These are phyloP conservation scores for Magnusiomyces paraingens DNA, from an alignment of 1,139 yeast genomes.

Conservation along the genomic window DNA sequence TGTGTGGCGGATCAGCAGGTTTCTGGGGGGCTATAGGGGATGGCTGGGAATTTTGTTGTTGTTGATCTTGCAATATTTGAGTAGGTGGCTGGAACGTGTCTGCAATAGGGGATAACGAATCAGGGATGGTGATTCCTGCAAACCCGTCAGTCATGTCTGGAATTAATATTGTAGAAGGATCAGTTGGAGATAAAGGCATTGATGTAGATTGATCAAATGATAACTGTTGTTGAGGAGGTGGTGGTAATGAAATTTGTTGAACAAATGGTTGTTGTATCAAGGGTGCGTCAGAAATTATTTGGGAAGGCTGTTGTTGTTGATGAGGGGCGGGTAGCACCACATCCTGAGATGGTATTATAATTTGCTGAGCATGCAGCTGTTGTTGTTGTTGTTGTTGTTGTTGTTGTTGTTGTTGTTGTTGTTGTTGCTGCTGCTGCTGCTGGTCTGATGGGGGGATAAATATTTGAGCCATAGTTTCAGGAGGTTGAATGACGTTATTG, in stretches of 20 bases:
- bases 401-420: slow-evolving; percentile 9
- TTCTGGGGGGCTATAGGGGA: slow-evolving; percentile 1
- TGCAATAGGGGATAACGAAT: background rate
- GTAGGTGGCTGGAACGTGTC: background rate
- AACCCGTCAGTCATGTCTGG: background rate
- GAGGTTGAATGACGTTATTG: background rate
- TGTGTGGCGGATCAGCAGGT: slow-evolving; percentile 1
- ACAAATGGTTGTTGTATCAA: background rate
- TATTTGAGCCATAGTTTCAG: slow-evolving; percentile 1
- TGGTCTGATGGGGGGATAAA: background rate
- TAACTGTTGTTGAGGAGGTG: background rate
- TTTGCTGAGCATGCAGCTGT: background rate
- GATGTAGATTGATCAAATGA: background rate
- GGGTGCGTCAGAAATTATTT: background rate
- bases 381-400: slow-evolving; percentile 9
- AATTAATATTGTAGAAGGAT: background rate
- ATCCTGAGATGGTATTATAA: slow-evolving; percentile 8
- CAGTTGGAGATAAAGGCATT: background rate
- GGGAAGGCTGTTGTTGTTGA: slow-evolving; percentile 1
- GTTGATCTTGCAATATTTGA: background rate
- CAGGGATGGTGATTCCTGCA: slow-evolving; percentile 3
- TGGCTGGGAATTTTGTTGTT: background rate
- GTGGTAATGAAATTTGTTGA: background rate
- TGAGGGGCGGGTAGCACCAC: slow-evolving; percentile 5
- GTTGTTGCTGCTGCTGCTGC: slow-evolving; percentile 10